Base-by-base conservation (phyloP, 2,329 filamentous ascomycete genomes). In the Aspergillus ustus region DNA sequence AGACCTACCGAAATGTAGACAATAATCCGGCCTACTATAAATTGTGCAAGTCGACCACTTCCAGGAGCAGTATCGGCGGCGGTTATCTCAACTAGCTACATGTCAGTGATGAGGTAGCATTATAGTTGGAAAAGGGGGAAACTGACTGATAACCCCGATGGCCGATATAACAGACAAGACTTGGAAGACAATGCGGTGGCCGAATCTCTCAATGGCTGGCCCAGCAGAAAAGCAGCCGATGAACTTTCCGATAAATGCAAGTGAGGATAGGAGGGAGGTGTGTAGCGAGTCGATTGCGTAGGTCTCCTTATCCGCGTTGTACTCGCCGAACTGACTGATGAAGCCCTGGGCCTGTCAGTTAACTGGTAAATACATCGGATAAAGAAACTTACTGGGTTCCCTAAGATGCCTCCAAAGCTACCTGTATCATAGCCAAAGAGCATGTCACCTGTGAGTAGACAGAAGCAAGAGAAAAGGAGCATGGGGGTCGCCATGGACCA, bases 401-500 rank as follows among this genome's bases (percentile, higher is more conserved):
- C 51, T 19, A 53, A 34, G 6, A 53, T 53, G 7, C 51, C 51
- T 28, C 51, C 51, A 44, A 53, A 53, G 7, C 34, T 53, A 1
- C 51, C 34, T 1, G 51, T 53, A 34, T 53, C 51, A 28, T 43
- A 53, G 15, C 51, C 51, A 53, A 53, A 53, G 2, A 53, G 37
- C 51, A 53, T 53, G 22, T 44, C 51, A 1, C 51, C 51, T 1
- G 37, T 44, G 17, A 53, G 51, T 2, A 53, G 51, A 44, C 51
- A 53, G 51, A 53, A 53, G 8, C 51, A 53, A 11, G 51, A 53
- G 37, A 53, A 53, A 8, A 53, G 51, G 7, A 53, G 22, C 51
- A 53, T 53, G 7, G 51, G 51, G 51, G 51, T 53, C 51, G 29
- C 51, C 37, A 53, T 43, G 37, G 51, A 53, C 51, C 51, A 44